Base-by-base conservation (phyloP, 140 eudicot species). In the Erigeron philadelphicus region DNA sequence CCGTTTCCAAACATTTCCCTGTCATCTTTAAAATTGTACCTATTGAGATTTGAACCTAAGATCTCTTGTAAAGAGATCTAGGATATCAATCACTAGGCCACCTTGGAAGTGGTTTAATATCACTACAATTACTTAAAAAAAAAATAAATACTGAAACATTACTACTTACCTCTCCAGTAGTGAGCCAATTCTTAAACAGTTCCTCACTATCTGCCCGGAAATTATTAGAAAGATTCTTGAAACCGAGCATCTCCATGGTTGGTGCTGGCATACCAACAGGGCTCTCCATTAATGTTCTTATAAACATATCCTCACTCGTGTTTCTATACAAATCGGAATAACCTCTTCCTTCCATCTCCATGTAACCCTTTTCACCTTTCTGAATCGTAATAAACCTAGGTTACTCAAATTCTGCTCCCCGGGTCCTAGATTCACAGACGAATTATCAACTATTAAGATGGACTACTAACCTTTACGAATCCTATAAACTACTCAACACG, bases 101-200 rank as follows among this genome's bases (percentile, higher is more conserved):
- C 38, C 38, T 31, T 31, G 38, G 38, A 31, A 5, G 38, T 31
- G 38, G 38, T 31, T 31, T 31, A 31, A 1, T 31, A 31, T 31
- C 38, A 31, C 38, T 31, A 31, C 0, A 31, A 31, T 31, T 41
- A 19, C 57, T 64, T 9, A 3, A 25, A 18, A 21, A 18, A 21
- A 45, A 10, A 7, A 12, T 45, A 59, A n/a, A 55, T 10, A 46
- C 7, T 60, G 5, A 61, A 42, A 45, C 45, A 61, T 38, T 15
- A 59, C 10, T 76, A 52, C 93, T 88, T 84, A 78, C 96, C 88
- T 88, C 94, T 75, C 90, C 96, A 56, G 75, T 86, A 35, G 86
- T 88, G 71, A 88, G 88, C 96, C 96, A 88, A 72, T 84, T 88
- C 38, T 88, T 88, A 79, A 88, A 88, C 63, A 88, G 90, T 68